Conservation (phyloP, 352 stramenopile species). For the Phytophthora sansomeana region DNA sequence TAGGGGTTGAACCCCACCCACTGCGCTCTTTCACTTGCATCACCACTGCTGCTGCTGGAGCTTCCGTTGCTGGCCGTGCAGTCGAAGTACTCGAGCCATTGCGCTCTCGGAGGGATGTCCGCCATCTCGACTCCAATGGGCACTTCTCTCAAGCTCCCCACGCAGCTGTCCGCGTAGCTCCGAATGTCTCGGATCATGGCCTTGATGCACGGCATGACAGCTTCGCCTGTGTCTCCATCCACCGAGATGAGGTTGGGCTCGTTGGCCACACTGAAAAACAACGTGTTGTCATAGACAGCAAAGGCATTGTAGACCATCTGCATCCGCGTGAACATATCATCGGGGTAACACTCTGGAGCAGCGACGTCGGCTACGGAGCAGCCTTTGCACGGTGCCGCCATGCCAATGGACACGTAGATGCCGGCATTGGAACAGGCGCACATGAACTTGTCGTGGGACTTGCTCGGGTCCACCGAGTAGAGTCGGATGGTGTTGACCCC, state of each 20-base stretch:
- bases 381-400: constrained; percentile 57
- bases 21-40: constrained; percentile 46
- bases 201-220: constrained; percentile 73
- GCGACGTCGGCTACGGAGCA: constrained; percentile 53
- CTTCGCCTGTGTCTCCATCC: constrained; percentile 44
- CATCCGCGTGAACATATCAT: constrained; percentile 59
- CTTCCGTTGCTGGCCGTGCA: constrained; percentile 51
- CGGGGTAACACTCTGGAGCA: constrained; percentile 58
- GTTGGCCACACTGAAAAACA: constrained; percentile 71
- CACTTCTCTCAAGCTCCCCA: constrained; percentile 53
- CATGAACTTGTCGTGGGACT: constrained; percentile 83
- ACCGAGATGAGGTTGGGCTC: constrained; percentile 71
- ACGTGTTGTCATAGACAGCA: constrained; percentile 76
- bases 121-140: constrained; percentile 80
- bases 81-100: constrained; percentile 84
- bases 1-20: constrained; percentile 68
- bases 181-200: constrained; percentile 70
- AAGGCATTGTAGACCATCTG: constrained; percentile 80
- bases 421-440: constrained; percentile 66
- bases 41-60: constrained; percentile 20
- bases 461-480: constrained; percentile 69
- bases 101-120: constrained; percentile 63
- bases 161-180: constrained; percentile 56
- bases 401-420: constrained; percentile 79
- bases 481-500: constrained; percentile 74